These are phyloP conservation scores for Zea mays DNA, from an alignment of 176 grass and related monocot species.

Conservation along the genomic window DNA sequence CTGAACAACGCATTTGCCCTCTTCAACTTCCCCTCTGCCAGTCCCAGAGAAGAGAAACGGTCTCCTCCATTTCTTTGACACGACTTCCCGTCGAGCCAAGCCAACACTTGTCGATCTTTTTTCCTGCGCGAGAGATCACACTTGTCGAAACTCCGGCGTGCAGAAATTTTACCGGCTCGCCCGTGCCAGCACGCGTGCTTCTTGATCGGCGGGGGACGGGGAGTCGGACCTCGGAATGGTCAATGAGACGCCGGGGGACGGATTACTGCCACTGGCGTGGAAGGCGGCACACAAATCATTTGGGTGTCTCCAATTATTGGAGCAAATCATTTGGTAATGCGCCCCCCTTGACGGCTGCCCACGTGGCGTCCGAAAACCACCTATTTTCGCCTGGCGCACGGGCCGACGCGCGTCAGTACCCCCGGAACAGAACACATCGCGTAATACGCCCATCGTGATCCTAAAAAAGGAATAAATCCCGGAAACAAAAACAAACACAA, in stretches of 20 bases:
- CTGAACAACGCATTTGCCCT: slow-evolving; percentile 1
- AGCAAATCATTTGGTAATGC: slow-evolving; percentile 43
- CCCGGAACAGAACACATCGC: not conserved
- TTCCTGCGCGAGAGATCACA: not conserved
- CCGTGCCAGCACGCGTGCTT: not conserved
- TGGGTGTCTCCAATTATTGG: slow-evolving; percentile 25
- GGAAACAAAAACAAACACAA: too few relatives aligned
- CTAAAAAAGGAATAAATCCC: not conserved
- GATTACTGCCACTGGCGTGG: not conserved
- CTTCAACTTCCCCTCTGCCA: slow-evolving; percentile 16
- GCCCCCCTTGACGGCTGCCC: not conserved
- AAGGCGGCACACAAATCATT: slow-evolving; percentile 34
- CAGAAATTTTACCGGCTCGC: not conserved
- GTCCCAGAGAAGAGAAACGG: not conserved
- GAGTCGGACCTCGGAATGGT: not conserved
- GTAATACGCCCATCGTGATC: not conserved
- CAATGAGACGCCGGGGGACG: slow-evolving; percentile 15
- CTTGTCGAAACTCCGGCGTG: not conserved
- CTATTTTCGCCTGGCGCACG: not conserved
- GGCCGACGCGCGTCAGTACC: not conserved
- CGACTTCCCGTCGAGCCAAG: slow-evolving; percentile 10
- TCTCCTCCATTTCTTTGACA: slow-evolving; percentile 30
- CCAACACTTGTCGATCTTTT: slow-evolving; percentile 23
- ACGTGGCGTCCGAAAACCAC: slow-evolving; percentile 31
- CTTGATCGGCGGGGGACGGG: not conserved